Evolutionary conservation across 495 filamentous ascomycete species (phyloP).

Genomic region (Trichoderma parareesei): DNA sequence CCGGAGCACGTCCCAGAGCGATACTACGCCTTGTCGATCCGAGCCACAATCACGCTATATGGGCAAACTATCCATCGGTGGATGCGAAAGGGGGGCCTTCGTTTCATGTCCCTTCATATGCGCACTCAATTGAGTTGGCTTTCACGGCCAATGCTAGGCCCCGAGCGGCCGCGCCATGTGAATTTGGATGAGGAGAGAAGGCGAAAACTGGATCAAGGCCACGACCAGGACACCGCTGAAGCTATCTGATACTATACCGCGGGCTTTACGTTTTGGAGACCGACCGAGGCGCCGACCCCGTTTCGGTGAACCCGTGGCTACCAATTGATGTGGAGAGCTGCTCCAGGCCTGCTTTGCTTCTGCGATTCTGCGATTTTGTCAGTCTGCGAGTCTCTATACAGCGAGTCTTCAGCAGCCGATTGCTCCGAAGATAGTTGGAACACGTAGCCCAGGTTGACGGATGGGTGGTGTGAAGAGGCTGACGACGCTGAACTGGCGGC

Average conservation of each 20-base stretch:
- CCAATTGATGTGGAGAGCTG: background rate
- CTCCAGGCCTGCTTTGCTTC: background rate
- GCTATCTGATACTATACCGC: background rate
- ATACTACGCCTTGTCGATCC: background rate
- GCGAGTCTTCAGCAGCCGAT: background rate
- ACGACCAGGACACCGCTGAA: background rate
- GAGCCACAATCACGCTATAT: constrained; percentile 6
- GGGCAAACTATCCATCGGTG: background rate
- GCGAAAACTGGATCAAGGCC: background rate
- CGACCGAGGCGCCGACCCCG: background rate
- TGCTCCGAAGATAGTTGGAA: background rate
- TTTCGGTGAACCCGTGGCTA: background rate
- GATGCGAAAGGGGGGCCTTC: background rate
- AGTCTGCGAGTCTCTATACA: background rate
- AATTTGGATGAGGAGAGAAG: background rate
- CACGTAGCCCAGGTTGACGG: background rate
- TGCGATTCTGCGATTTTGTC: background rate
- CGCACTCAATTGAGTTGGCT: background rate
- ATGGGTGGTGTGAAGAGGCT: constrained; percentile 6
- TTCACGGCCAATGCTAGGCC: background rate
- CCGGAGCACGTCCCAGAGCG: background rate
- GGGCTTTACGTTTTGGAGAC: background rate
- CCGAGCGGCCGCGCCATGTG: background rate
- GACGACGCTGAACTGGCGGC: background rate
- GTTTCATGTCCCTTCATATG: background rate